Conservation (phyloP, 2,329 filamentous ascomycete genomes). For the Hymenoscyphus fructigenus region DNA sequence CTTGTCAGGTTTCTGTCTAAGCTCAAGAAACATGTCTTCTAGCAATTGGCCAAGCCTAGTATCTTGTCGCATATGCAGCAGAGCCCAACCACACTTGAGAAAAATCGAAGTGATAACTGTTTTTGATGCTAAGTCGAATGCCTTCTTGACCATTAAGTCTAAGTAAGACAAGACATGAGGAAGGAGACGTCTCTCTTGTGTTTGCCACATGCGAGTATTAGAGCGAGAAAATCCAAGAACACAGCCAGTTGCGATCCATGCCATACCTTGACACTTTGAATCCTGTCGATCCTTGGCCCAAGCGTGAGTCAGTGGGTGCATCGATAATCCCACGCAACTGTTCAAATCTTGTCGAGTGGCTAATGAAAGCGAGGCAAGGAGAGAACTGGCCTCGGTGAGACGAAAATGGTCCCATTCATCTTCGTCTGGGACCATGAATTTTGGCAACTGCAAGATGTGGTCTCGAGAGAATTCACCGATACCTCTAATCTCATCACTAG, state of each 20-base stretch:
- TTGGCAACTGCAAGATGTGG: constrained; percentile 25
- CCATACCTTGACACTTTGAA: constrained; percentile 15
- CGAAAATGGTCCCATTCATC: constrained; percentile 35
- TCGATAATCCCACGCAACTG: constrained; percentile 29
- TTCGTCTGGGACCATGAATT: constrained; percentile 20
- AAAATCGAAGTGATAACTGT: too few relatives aligned
- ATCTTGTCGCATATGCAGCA: too few relatives aligned
- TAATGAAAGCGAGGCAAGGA: constrained; percentile 36
- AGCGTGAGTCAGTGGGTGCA: constrained; percentile 26
- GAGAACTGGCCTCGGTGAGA: constrained; percentile 30
- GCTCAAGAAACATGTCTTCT: too few relatives aligned
- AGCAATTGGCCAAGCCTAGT: too few relatives aligned
- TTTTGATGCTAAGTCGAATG: too few relatives aligned
- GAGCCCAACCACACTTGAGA: too few relatives aligned
- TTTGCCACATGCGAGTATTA: background rate
- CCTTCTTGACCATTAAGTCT: too few relatives aligned
- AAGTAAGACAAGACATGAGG: too few relatives aligned
- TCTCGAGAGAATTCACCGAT: constrained; percentile 16
- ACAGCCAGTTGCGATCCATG: constrained; percentile 23
- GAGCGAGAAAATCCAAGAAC: constrained; percentile 22
- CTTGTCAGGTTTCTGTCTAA: too few relatives aligned
- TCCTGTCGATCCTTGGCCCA: constrained; percentile 27
- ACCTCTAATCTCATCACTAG: constrained; percentile 9
- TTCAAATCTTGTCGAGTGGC: constrained; percentile 21
- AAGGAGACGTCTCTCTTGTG: too few relatives aligned